Base-by-base conservation (phyloP, 441 rosid species). In the Gossypium schwendimanii region DNA sequence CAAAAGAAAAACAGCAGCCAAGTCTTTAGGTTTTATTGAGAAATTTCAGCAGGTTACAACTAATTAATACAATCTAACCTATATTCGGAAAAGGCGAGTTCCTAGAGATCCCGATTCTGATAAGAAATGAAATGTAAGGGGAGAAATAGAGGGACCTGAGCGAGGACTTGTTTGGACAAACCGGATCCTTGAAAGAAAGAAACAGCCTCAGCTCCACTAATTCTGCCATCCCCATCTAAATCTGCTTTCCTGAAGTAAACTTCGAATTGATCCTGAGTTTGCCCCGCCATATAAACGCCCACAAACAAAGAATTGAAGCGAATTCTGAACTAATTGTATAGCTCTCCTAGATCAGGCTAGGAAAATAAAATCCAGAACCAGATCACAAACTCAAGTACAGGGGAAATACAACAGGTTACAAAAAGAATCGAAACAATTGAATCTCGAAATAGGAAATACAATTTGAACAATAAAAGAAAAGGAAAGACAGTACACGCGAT, bases 141-240 rank as follows among this genome's bases (percentile, higher is more conserved):
- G 10, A 26, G 3, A 41, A 60, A 31, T n/a, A 53, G 44, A 53
- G 21, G 55, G 63, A 92, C 99, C 97, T 92, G 98, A 71, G 93
- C 96, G 65, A 94, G 98, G 70, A 91, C 94, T 80, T 83, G 93
- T 81, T 92, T 78, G 78, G 97, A 81, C 79, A 95, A 87, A 79
- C 87, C 89, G 80, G 98, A 84, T 79, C 97, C 98, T 80, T 95
- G 93, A 52, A 95, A 91, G 84, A 95, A 92, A 21, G 83, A 79
- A 5, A 91, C 92, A 81, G 98, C 99, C 85, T 95, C 99, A 70
- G 83, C 85, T 74, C 97, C 98, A 82, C 91, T 92, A 84, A 92
- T 89, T 86, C 88, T 80, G 23, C 96, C 99, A 80, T 95, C 99
- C 69, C 98, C 93, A 57, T 95, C 96, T 81, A 95, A 89, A 92